A percentile compares a stretch with the other conserved stretches of the same genome.
Evolutionary conservation across 73 alveolate genomes (phyloP).

Genomic region (Diophrys appendiculata): DNA sequence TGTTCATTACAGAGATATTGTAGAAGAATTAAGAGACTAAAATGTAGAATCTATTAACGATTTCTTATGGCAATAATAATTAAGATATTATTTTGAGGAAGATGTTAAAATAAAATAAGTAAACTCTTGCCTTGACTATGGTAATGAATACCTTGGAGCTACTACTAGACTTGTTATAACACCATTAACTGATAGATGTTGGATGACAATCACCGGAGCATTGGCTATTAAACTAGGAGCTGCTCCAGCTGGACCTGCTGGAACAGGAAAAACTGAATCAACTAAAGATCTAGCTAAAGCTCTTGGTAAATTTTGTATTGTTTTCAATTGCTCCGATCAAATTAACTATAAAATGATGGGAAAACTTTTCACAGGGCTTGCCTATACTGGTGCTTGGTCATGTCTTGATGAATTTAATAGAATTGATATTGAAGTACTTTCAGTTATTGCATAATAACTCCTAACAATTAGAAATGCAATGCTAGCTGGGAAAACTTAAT

Average conservation of each 20-base stretch:
- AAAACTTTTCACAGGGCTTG: conserved; percentile 76
- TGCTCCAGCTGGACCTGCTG: conserved; percentile 98
- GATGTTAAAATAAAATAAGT: conserved; percentile 81
- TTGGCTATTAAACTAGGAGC: conserved; percentile 80
- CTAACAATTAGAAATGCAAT: conserved; percentile 93
- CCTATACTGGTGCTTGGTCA: conserved; percentile 92
- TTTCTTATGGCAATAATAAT: conserved; percentile 97
- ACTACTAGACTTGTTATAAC: conserved; percentile 88
- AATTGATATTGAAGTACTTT: conserved; percentile 91
- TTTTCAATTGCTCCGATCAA: conserved; percentile 83
- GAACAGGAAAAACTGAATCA: conserved; percentile 82
- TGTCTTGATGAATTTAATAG: conserved; percentile 98
- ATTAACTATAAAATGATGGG: conserved; percentile 84
- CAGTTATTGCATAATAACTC: conserved; percentile 91
- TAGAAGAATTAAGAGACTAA: conserved; percentile 80
- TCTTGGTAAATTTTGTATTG: conserved; percentile 80
- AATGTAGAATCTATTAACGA: conserved; percentile 75
- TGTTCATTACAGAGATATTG: conserved; percentile 97
- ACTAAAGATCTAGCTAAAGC: conserved; percentile 83
- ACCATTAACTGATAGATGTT: conserved; percentile 94
- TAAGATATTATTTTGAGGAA: conserved; percentile 82
- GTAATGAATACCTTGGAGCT: conserved; percentile 86
- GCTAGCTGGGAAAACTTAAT: conserved; percentile 81
- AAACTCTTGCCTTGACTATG: conserved; percentile 82
- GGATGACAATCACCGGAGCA: conserved; percentile 88